Percentiles rank a stretch among this genome's conserved stretches.
These are phyloP conservation scores for Aspergillus persii DNA, from an alignment of 2,329 filamentous ascomycete genomes.

Conservation along the genomic window DNA sequence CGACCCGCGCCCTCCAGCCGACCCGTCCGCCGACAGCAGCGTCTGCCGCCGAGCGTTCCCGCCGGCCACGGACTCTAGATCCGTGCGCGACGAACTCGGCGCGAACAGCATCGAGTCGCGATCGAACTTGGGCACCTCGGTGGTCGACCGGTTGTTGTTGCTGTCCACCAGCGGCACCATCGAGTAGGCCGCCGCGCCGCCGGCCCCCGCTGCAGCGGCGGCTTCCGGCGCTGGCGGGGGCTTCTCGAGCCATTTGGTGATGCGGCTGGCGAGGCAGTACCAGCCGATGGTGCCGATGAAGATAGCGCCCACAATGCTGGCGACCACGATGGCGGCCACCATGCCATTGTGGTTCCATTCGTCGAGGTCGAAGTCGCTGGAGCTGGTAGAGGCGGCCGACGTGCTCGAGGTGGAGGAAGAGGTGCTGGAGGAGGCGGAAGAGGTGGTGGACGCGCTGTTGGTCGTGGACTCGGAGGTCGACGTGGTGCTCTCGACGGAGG, in stretches of 20 bases:
- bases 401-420: background rate
- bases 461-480: background rate
- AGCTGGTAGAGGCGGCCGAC: background rate
- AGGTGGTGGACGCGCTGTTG: background rate
- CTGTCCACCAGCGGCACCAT: background rate
- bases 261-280: background rate
- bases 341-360: conserved; percentile 2
- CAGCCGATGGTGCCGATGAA: conserved; percentile 1
- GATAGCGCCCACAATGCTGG: background rate
- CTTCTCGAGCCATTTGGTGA: background rate
- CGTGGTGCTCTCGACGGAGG: conserved; percentile 1
- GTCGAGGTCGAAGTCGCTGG: background rate
- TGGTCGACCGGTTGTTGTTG: background rate
- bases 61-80: background rate
- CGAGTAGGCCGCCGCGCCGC: background rate
- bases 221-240: background rate
- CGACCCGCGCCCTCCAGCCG: background rate
- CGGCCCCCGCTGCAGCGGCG: background rate
- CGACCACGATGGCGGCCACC: conserved; percentile 1
- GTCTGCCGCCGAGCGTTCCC: background rate
- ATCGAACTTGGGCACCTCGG: background rate
- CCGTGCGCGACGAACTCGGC: background rate
- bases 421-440: background rate
- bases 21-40: background rate
- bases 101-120: conserved; percentile 2